phyloP scores from a whole-genome alignment of 371 early-diverging fungal genomes.

The Saksenaea vasiformis region DNA sequence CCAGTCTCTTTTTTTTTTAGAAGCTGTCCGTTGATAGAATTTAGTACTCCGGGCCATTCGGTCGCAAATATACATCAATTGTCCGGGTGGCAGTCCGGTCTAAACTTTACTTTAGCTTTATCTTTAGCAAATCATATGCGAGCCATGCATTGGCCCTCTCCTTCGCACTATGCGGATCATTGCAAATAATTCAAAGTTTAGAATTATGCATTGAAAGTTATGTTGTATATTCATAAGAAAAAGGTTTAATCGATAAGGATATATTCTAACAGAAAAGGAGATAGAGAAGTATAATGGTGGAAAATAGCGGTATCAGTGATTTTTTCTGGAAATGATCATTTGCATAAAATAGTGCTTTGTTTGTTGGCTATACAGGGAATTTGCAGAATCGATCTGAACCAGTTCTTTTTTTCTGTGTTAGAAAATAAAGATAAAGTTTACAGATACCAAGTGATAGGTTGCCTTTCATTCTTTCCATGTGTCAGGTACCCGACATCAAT shows the following conservation, averaged over 20 bases:
- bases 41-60: too few species aligned
- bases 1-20: not conserved
- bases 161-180: not conserved
- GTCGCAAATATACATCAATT: not conserved
- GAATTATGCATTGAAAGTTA: too few species aligned
- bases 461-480: not conserved
- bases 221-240: not conserved
- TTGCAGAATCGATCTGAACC: not conserved
- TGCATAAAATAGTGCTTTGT: not conserved
- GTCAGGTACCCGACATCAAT: conserved; percentile 3
- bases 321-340: too few species aligned
- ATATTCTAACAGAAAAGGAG: too few species aligned
- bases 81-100: not conserved
- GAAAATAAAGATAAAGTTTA: conserved; percentile 5
- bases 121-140: not conserved
- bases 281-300: too few species aligned
- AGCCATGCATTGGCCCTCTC: not conserved
- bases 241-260: not conserved
- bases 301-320: too few species aligned
- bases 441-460: not conserved
- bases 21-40: not conserved
- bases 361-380: not conserved
- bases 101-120: conserved; percentile 4
- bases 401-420: conserved; percentile 1
- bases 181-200: not conserved